Evolutionary conservation across 257 asterid species (phyloP).

Genomic region (Fraxinus anomala): DNA sequence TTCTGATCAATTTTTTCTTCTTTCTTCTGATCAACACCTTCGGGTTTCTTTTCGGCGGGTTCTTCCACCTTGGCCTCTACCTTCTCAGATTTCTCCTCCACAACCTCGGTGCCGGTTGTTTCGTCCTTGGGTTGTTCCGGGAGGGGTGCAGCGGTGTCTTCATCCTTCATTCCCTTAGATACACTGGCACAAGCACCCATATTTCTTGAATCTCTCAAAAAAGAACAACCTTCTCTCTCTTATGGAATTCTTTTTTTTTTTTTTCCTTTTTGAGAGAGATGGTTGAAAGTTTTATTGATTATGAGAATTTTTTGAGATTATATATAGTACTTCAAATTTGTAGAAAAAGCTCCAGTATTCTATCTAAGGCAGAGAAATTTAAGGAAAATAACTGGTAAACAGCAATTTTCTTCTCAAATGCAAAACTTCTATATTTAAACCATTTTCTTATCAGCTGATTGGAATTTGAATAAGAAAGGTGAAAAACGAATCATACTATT

Average conservation of each 20-base stretch:
- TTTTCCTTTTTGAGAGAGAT: slow-evolving; percentile 28
- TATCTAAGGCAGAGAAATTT: slow-evolving; percentile 27
- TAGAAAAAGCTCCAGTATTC: slow-evolving; percentile 21
- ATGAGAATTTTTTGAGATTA: slow-evolving; percentile 10
- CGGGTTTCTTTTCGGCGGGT: slow-evolving; percentile 26
- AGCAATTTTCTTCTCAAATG: slow-evolving; percentile 12
- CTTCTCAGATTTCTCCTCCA: slow-evolving; percentile 10
- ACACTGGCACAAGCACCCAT: slow-evolving; percentile 71
- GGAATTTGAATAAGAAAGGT: background rate
- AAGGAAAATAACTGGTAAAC: slow-evolving; percentile 25
- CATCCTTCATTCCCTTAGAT: slow-evolving; percentile 49
- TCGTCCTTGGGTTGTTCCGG: slow-evolving; percentile 53
- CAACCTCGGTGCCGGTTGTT: slow-evolving; percentile 28
- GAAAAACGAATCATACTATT: background rate
- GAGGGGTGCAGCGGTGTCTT: slow-evolving; percentile 32
- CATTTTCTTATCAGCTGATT: background rate
- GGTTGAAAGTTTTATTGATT: slow-evolving; percentile 19
- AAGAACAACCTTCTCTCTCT: slow-evolving; percentile 27
- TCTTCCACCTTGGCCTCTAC: background rate
- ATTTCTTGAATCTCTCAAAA: background rate
- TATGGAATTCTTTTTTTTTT: background rate
- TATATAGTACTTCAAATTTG: slow-evolving; percentile 10
- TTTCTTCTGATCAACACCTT: slow-evolving; percentile 18
- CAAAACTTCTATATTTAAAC: background rate
- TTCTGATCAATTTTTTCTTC: slow-evolving; percentile 18